A percentile compares a stretch with the other conserved stretches of the same genome.
Conservation (phyloP, 2,329 filamentous ascomycete genomes). For the Ophiostoma fasciatum region DNA sequence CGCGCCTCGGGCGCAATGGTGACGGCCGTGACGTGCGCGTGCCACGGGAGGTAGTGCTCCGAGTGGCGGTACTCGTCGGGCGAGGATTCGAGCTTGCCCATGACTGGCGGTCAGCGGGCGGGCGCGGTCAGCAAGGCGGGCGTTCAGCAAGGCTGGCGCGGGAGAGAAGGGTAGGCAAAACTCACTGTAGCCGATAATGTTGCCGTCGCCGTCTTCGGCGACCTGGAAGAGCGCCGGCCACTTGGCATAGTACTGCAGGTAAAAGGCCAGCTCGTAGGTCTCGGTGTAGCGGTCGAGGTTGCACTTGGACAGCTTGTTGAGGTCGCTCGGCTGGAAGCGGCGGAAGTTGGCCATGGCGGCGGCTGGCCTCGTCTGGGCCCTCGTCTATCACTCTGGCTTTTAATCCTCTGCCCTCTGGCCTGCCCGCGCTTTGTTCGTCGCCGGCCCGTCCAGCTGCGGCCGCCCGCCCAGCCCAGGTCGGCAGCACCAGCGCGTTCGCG, state of each 20-base stretch:
- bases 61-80: conserved; percentile 60
- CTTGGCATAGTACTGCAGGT: conserved; percentile 86
- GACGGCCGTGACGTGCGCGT: conserved; percentile 92
- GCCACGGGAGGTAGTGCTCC: conserved; percentile 94
- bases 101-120: conserved; percentile 44
- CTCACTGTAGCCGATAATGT: conserved; percentile 88
- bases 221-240: conserved; percentile 94
- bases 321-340: conserved; percentile 68
- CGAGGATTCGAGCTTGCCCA: conserved; percentile 91
- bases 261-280: conserved; percentile 91
- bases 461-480: no score
- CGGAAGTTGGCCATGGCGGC: conserved; percentile 64
- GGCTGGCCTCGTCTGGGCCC: no score
- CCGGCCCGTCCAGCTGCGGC: no score
- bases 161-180: no score
- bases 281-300: conserved; percentile 96
- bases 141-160: no score
- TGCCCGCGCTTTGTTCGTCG: no score
- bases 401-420: no score
- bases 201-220: conserved; percentile 71
- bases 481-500: no score
- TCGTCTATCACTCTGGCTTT: no score
- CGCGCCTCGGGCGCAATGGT: conserved; percentile 81
- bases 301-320: conserved; percentile 82
- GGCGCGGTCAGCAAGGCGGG: not conserved